These are phyloP conservation scores for Peterozyma xylosa DNA, from an alignment of 805 yeast genomes.

Conservation along the genomic window DNA sequence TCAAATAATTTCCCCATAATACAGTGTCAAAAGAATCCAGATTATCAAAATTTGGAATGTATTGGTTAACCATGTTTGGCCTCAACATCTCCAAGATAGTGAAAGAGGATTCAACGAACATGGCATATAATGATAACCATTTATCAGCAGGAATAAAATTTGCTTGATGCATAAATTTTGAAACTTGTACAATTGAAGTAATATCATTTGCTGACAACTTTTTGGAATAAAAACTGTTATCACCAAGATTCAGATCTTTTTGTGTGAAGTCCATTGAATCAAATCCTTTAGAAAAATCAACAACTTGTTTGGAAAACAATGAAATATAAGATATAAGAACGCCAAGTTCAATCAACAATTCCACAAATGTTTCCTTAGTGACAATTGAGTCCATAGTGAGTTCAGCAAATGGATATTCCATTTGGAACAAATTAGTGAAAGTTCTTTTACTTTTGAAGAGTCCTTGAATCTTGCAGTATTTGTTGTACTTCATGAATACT, in stretches of 20 bases:
- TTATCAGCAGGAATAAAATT: slow-evolving; percentile 57
- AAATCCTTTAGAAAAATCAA: slow-evolving; percentile 35
- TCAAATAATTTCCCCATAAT: slow-evolving; percentile 64
- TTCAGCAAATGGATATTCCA: slow-evolving; percentile 54
- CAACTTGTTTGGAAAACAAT: slow-evolving; percentile 35
- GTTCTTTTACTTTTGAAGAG: slow-evolving; percentile 52
- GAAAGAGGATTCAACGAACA: slow-evolving; percentile 49
- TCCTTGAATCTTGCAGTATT: slow-evolving; percentile 36
- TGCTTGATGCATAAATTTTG: slow-evolving; percentile 40
- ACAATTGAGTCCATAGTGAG: slow-evolving; percentile 68
- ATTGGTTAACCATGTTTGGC: slow-evolving; percentile 38
- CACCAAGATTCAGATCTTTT: slow-evolving; percentile 26
- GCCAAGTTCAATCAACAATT: slow-evolving; percentile 62
- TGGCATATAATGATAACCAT: slow-evolving; percentile 66
- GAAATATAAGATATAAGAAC: slow-evolving; percentile 51
- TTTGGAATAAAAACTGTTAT: slow-evolving; percentile 23
- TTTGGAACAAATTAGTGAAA: slow-evolving; percentile 65
- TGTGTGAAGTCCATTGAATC: slow-evolving; percentile 29
- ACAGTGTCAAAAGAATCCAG: slow-evolving; percentile 49
- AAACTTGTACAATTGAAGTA: slow-evolving; percentile 4
- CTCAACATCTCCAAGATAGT: slow-evolving; percentile 45
- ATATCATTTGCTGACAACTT: slow-evolving; percentile 1
- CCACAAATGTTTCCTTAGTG: slow-evolving; percentile 61
- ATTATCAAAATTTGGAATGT: slow-evolving; percentile 44
- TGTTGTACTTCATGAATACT: slow-evolving; percentile 44